Percentiles rank a stretch among this genome's conserved stretches.
phyloP scores from a whole-genome alignment of 257 asterid genomes.

The Salvia rosmarinus region DNA sequence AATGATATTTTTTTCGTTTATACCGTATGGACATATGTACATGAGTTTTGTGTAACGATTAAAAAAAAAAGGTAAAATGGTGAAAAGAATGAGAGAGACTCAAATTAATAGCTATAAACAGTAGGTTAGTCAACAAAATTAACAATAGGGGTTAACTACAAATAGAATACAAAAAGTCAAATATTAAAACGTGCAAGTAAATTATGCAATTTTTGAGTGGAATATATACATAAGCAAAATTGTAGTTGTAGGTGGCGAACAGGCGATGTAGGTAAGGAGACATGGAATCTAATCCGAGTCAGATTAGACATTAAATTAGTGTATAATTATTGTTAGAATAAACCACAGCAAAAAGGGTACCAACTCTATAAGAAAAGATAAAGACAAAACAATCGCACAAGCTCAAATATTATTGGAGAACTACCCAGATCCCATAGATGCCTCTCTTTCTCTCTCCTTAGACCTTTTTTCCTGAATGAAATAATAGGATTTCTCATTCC shows the following conservation, averaged over 20 bases:
- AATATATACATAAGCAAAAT: too few relatives aligned
- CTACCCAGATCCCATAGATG: conserved; percentile 34
- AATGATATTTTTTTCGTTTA: too few relatives aligned
- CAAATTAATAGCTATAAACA: too few relatives aligned
- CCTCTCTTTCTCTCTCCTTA: conserved; percentile 1
- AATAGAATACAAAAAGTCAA: too few relatives aligned
- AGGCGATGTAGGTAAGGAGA: background rate
- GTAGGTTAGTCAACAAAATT: too few relatives aligned
- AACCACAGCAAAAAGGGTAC: background rate
- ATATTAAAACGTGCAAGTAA: too few relatives aligned
- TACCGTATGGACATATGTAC: too few relatives aligned
- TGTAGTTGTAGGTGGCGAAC: background rate
- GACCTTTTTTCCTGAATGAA: conserved; percentile 4
- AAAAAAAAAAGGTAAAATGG: too few relatives aligned
- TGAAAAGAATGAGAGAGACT: too few relatives aligned
- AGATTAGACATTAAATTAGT: background rate
- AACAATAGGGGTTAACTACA: too few relatives aligned
- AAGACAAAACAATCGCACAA: background rate
- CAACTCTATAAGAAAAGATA: background rate
- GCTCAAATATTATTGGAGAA: conserved; percentile 36
- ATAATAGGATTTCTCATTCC: conserved; percentile 29
- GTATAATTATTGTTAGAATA: background rate
- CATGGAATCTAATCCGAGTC: background rate
- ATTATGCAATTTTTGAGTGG: too few relatives aligned
- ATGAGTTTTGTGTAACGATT: too few relatives aligned